Base-by-base conservation (phyloP, 208 protist species). In the Phytomonas francai region DNA sequence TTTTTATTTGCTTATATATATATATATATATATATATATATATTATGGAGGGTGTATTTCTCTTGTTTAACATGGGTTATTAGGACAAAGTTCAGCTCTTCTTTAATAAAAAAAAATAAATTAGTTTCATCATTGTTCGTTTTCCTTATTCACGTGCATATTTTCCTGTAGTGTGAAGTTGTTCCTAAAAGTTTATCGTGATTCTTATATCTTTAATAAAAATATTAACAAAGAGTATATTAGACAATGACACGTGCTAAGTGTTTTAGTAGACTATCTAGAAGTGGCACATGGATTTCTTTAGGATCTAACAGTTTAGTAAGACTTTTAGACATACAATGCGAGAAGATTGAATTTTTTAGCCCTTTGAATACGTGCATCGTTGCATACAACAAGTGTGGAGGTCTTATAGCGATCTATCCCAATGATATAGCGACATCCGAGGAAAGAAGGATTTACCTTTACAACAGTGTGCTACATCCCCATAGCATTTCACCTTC, bases 351-450 rank as follows among this genome's bases (percentile, higher is more conserved):
- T 70, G n/a, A 58, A 32, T 61, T 79, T 68, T n/a, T 68, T 22
- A 57, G 33, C 56, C 61, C 33, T 51, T 73, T 81, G 31, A 64
- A 64, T 36, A 63, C 72, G 6, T 76, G 70, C 36, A 76, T 76
- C 29, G 62, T 94, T 30, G 78, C 83, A 1, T 77, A 76, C 68
- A 85, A 74, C 60, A 64, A 51, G 11, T 80, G 61, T 56, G 84
- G 85, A 65, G 85, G 84, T 14, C 69, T 77, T 14, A 73, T 87
- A 30, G 85, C 85, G 84, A 65, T 85, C 84, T 71, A 74, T 67
- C 7, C 16, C 29, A 25, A 57, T 30, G n/a, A 58, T 34, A 2
- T 80, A 56, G 12, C 54, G 59, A 59, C 67, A 70, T 67, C 71
- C 42, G 14, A 54, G 60, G 6, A 68, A 79, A 27, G 69, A 71